Evolutionary conservation across 257 asterid species (phyloP).

Genomic region (Gentiana macrophylla): DNA sequence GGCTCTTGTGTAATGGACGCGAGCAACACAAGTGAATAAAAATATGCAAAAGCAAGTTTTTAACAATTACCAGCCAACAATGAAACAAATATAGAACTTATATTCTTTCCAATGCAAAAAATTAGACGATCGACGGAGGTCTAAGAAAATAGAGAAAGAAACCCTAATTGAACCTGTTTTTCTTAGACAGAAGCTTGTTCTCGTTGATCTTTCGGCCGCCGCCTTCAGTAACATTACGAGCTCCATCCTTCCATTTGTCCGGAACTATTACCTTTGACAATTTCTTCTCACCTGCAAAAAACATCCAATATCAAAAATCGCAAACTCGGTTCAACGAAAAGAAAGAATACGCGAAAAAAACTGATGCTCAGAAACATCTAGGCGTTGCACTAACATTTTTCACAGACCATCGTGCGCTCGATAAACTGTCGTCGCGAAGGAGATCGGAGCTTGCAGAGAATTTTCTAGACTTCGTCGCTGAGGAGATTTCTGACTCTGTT

Average conservation of each 20-base stretch:
- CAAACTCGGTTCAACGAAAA: background rate
- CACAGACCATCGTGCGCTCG: slow-evolving; percentile 55
- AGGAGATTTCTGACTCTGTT: background rate
- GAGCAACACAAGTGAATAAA: too few species aligned
- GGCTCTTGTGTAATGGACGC: too few species aligned
- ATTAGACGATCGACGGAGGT: too few species aligned
- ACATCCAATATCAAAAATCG: background rate
- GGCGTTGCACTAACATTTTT: slow-evolving; percentile 45
- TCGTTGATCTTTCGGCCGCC: slow-evolving; percentile 99
- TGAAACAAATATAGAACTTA: too few species aligned
- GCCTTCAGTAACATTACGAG: slow-evolving; percentile 75
- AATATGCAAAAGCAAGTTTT: too few species aligned
- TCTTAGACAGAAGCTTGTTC: slow-evolving; percentile 96
- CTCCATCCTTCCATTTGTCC: slow-evolving; percentile 97
- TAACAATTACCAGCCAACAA: too few species aligned
- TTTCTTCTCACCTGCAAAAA: slow-evolving; percentile 78
- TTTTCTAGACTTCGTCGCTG: background rate
- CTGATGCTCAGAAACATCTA: too few species aligned
- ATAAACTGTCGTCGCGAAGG: background rate
- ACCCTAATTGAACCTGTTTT: slow-evolving; percentile 38
- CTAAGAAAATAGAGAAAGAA: background rate
- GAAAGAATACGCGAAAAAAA: background rate
- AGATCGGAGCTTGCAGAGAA: background rate
- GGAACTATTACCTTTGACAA: slow-evolving; percentile 90
- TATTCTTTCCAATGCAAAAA: too few species aligned